Percentiles rank a stretch among this genome's conserved stretches.
Conservation (phyloP, 495 filamentous ascomycete species). For the Wilcoxina mikolae region DNA sequence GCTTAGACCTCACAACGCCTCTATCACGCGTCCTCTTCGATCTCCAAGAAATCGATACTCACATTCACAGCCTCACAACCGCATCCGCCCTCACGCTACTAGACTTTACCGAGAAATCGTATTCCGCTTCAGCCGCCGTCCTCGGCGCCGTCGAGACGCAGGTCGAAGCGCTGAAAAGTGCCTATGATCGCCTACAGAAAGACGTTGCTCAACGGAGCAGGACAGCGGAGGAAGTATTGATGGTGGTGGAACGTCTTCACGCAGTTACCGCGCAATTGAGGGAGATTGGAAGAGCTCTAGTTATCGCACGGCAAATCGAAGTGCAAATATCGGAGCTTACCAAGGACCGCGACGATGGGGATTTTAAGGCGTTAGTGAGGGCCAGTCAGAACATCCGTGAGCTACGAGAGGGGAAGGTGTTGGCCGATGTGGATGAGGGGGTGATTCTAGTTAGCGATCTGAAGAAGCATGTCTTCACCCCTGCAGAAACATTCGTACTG, state of each 20-base stretch:
- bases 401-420: conserved; percentile 29
- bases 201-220: conserved; percentile 72
- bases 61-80: conserved; percentile 80
- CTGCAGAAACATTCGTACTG: conserved; percentile 53
- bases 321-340: conserved; percentile 51
- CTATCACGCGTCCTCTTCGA: conserved; percentile 91
- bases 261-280: conserved; percentile 63
- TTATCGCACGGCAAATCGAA: conserved; percentile 74
- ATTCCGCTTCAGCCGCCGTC: conserved; percentile 50
- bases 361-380: conserved; percentile 54
- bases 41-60: conserved; percentile 89
- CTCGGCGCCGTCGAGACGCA: conserved; percentile 59
- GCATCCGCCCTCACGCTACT: conserved; percentile 73
- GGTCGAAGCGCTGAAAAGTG: conserved; percentile 61
- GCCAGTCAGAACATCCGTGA: conserved; percentile 61
- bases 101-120: conserved; percentile 56
- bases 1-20: conserved; percentile 84
- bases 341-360: conserved; percentile 37
- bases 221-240: conserved; percentile 60
- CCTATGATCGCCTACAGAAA: conserved; percentile 65
- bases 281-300: conserved; percentile 57
- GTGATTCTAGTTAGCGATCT: conserved; percentile 56
- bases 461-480: conserved; percentile 48
- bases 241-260: conserved; percentile 59
- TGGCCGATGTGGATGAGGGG: conserved; percentile 39